phyloP scores from a whole-genome alignment of 176 grass and related monocot species.

The Oryza brachyantha region DNA sequence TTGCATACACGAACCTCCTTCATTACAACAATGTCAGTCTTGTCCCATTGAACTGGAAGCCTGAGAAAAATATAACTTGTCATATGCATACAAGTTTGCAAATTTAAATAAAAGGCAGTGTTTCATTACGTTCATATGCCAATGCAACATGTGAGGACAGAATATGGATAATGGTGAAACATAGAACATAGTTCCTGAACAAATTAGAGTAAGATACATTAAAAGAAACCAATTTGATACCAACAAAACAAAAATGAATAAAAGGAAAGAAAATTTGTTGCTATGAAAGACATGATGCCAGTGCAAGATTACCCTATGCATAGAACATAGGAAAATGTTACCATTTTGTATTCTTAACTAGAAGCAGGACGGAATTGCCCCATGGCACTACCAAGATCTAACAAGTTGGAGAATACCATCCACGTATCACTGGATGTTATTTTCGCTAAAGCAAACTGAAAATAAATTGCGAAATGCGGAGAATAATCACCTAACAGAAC shows the following conservation, averaged over 20 bases:
- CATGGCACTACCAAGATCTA: not conserved
- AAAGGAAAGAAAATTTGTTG: not conserved
- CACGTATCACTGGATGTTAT: not conserved
- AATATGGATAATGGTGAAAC: not conserved
- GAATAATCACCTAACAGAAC: not conserved
- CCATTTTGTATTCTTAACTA: constrained; percentile 7
- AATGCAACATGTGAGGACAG: not conserved
- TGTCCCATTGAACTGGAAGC: constrained; percentile 96
- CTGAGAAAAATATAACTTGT: constrained; percentile 40
- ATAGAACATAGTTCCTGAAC: not conserved
- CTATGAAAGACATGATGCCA: not conserved
- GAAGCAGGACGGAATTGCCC: not conserved
- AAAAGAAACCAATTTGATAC: constrained; percentile 1
- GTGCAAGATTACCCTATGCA: not conserved
- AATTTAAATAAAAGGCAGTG: not conserved
- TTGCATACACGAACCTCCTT: constrained; percentile 84
- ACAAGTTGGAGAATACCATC: not conserved
- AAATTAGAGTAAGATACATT: constrained; percentile 22
- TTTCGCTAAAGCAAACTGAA: not conserved
- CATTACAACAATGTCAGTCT: constrained; percentile 93
- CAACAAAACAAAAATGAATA: not conserved
- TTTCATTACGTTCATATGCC: not conserved
- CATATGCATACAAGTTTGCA: not conserved
- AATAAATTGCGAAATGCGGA: not conserved
- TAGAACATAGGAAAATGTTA: not conserved